Evolutionary conservation across 2,329 filamentous ascomycete species (phyloP), one percentile per base, ranked within the genome.

Genomic region (Sporothrix humicola): DNA sequence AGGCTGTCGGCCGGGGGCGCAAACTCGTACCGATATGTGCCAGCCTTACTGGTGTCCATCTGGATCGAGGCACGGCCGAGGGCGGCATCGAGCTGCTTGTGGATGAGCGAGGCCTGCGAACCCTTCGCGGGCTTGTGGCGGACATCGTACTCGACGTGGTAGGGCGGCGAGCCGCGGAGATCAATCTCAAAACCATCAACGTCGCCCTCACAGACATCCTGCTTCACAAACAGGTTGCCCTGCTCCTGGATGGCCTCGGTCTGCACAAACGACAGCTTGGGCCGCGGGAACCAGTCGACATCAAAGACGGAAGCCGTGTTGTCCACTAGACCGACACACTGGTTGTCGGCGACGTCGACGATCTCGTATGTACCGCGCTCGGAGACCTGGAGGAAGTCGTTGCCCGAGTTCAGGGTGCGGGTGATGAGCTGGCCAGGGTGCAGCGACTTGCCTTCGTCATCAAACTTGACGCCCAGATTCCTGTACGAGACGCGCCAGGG

Each of bases 171-270:
- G 72, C 93, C 91, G 93, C 75, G 37, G 13, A 46, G 13, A 58
- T 88, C 87, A 71, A 99, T 85, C 79, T 98, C 94, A 72, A 98
- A 90, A 3, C 91, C 90, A 81, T 98, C 95, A 79, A 97, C 92
- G 75, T 98, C 95, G 44, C 95, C 95, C 83, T 99, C 95, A 79
- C 96, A 99, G 44, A 99, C 91, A 75, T 95, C 91, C 58, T 90
- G 88, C 82, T 97, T 97, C 77, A 90, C 80, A 79, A 91, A 92
- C 48, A 86, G 85, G 42, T 85, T 84, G 9, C 84, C 84, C 17
- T 85, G 82, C 50, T 59, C 20, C 12, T 84, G 84, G 65, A 93
- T 86, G 65, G 90, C 88, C 3, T 89, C 85, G n/a, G 88, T 89
- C 74, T 92, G 87, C 6, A 90, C 85, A 63, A 96, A 81, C 15